A percentile compares a stretch with the other conserved stretches of the same genome.
Conservation (phyloP, 148 eudicot species). For the Diospyros kaki region DNA sequence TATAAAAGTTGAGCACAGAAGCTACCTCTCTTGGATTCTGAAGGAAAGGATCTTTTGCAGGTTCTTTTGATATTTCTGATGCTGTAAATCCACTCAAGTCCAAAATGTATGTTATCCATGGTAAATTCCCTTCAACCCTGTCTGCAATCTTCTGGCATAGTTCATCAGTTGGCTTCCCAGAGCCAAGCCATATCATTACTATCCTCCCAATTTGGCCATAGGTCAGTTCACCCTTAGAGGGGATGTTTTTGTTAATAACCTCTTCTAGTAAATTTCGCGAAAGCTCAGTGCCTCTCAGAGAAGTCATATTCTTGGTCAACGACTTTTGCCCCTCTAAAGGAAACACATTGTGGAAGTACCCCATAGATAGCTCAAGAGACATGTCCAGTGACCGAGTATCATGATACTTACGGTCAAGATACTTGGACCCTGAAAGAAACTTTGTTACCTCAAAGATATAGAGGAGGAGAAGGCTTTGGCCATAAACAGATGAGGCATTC, state of each 20-base stretch:
- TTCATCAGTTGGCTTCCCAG: background rate
- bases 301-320: conserved; percentile 13
- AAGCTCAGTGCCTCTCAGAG: conserved; percentile 20
- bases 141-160: conserved; percentile 20
- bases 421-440: conserved; percentile 31
- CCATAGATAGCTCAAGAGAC: conserved; percentile 19
- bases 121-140: conserved; percentile 6
- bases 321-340: too few relatives aligned
- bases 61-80: background rate
- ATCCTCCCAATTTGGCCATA: conserved; percentile 50
- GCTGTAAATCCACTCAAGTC: background rate
- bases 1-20: background rate
- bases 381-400: conserved; percentile 18
- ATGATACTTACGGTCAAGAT: background rate
- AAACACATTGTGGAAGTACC: background rate
- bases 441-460: conserved; percentile 44
- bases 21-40: background rate
- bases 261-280: conserved; percentile 36
- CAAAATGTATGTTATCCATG: conserved; percentile 33
- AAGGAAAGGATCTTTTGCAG: background rate
- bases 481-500: conserved; percentile 11
- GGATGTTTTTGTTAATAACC: conserved; percentile 17
- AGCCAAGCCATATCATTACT: conserved; percentile 50
- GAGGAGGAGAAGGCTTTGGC: conserved; percentile 4
- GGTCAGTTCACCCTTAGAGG: conserved; percentile 13